Conservation (phyloP, 1,284 basidiomycete genomes). For the Trichosporon coremiiforme region DNA sequence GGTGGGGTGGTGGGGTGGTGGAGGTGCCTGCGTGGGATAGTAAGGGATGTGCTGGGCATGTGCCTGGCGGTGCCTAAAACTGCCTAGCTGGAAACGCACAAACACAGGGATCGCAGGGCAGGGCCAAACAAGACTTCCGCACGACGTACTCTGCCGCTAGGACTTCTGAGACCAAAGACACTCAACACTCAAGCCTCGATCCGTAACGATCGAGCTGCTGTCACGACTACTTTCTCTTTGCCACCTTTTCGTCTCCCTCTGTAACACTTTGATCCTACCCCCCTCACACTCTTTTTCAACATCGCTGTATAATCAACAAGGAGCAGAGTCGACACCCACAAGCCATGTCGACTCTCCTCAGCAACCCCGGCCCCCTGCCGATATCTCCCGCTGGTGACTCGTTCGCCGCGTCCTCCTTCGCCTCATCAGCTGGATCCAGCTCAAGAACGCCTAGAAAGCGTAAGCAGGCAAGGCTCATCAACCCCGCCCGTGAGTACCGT, state of each 20-base stretch:
- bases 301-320: background rate
- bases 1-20: background rate
- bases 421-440: slow-evolving; percentile 11
- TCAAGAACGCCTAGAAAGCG: slow-evolving; percentile 24
- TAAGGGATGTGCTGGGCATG: slow-evolving; percentile 1
- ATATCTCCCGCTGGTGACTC: slow-evolving; percentile 4
- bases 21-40: slow-evolving; percentile 1
- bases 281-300: background rate
- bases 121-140: slow-evolving; percentile 10
- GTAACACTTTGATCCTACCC: background rate
- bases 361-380: background rate
- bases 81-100: background rate
- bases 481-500: slow-evolving; percentile 23
- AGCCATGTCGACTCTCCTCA: slow-evolving; percentile 12
- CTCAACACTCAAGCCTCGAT: background rate
- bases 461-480: slow-evolving; percentile 24
- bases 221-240: background rate
- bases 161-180: background rate
- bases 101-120: background rate
- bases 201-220: background rate
- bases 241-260: background rate
- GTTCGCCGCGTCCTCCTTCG: slow-evolving; percentile 5
- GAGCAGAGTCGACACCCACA: background rate
- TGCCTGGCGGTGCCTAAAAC: slow-evolving; percentile 9
- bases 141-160: background rate